Base-by-base conservation (phyloP, 495 filamentous ascomycete species). In the Immersiella caudata region DNA sequence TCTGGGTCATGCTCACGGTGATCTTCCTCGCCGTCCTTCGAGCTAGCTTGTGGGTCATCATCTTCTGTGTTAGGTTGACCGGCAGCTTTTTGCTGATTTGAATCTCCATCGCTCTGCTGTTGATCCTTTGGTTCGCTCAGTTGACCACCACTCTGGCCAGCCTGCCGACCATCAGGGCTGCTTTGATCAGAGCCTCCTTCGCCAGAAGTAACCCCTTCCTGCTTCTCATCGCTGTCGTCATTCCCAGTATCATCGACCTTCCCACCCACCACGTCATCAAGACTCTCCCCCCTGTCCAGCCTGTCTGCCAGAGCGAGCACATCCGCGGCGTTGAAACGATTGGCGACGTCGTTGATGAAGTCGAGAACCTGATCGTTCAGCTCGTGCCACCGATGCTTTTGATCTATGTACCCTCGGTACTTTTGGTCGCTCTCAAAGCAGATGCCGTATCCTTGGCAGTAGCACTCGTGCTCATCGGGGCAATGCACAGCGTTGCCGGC, bases 371-470 rank as follows among this genome's bases (percentile, higher is more conserved):
- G 22, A n/a, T 52, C 29, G 46, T 65, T 65, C 7, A 65, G 29
- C 60, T 64, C 33, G 1, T 65, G 35, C 35, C 70, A 83, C 80
- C 75, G 66, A 18, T 71, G 67, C 27, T 72, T 87, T 3, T 81
- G 73, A n/a, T 77, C 70, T 57, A 90, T 55, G 52, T 86, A 82
- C 18, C 82, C 68, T 57, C 87, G 78, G 21, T 84, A 69, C 22
- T 82, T 70, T 4, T 78, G 56, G 57, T 79, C 79, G 65, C 57
- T 50, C 21, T 87, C 91, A 70, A 93, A 94, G 71, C 91, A 94
- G n/a, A 89, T 79, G 0, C 91, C 91, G 60, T 88, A 94, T 20
- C 86, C 89, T 66, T 92, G 89, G 73, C 91, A 94, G 62, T 92
- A 90, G 75, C 91, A 94, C 0, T 89, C 76, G 71, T 88, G 84